phyloP scores from a whole-genome alignment of 2,329 filamentous ascomycete species.

The Aotearoamyces nothofagi region DNA sequence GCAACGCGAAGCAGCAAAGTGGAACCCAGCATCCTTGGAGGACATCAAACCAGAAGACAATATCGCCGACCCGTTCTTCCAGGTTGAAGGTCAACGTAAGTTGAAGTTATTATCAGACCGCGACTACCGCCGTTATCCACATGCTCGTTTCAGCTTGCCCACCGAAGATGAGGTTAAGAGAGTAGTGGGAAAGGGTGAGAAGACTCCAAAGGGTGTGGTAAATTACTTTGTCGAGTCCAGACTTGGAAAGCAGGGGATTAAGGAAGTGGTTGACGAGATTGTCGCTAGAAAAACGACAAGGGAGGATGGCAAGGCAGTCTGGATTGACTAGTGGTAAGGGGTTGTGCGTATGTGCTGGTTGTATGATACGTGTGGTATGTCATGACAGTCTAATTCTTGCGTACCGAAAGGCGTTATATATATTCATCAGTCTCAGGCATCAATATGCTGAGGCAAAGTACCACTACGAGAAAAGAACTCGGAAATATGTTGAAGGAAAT shows the following conservation, averaged over 20 bases:
- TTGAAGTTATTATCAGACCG: slow-evolving; percentile 46
- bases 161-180: slow-evolving; percentile 44
- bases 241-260: slow-evolving; percentile 53
- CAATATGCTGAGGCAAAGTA: no score
- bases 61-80: slow-evolving; percentile 56
- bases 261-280: slow-evolving; percentile 53
- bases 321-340: no score
- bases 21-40: slow-evolving; percentile 61
- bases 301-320: slow-evolving; percentile 21
- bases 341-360: no score
- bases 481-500: no score
- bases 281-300: slow-evolving; percentile 42
- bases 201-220: slow-evolving; percentile 41
- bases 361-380: no score
- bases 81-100: slow-evolving; percentile 25
- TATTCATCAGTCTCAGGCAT: no score
- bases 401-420: no score
- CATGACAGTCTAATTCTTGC: no score
- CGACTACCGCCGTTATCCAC: slow-evolving; percentile 62
- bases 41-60: slow-evolving; percentile 39
- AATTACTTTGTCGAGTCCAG: slow-evolving; percentile 43
- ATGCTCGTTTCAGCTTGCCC: slow-evolving; percentile 49
- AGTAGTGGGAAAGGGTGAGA: slow-evolving; percentile 24
- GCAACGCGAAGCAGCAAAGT: slow-evolving; percentile 41
- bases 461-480: no score